Evolutionary conservation across 2,329 filamentous ascomycete species (phyloP).

Genomic region (Mariannaea elegans): DNA sequence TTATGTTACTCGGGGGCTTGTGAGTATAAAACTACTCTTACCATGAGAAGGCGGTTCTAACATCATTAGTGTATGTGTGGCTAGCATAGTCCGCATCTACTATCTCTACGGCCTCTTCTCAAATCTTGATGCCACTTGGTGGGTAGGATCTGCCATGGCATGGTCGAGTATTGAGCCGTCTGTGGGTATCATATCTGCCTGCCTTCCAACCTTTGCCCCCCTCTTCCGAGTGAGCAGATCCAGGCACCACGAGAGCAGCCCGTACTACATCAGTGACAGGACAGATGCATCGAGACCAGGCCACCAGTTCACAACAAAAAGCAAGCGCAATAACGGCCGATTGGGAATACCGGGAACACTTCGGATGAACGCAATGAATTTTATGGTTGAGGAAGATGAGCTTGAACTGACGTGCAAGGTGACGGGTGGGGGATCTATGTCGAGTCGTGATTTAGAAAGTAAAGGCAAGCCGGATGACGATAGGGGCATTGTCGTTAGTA

Average conservation of each 20-base stretch:
- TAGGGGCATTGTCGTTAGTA: neutral
- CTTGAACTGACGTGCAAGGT: neutral
- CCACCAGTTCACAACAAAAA: neutral
- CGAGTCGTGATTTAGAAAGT: neutral
- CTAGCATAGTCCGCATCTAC: slow-evolving; percentile 24
- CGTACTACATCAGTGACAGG: slow-evolving; percentile 1
- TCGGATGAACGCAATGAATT: neutral
- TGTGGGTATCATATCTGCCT: slow-evolving; percentile 25
- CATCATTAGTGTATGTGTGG: slow-evolving; percentile 17
- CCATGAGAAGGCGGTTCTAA: neutral
- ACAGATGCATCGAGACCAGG: neutral
- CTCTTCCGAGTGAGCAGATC: slow-evolving; percentile 16
- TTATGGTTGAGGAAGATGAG: neutral
- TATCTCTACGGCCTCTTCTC: slow-evolving; percentile 20
- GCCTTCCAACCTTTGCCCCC: slow-evolving; percentile 26
- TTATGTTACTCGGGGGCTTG: slow-evolving; percentile 26
- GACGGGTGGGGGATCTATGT: neutral
- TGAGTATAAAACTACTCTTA: neutral
- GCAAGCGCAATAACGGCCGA: neutral
- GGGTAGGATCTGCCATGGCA: slow-evolving; percentile 12
- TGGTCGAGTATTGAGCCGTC: slow-evolving; percentile 29
- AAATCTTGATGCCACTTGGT: slow-evolving; percentile 18
- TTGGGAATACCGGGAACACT: slow-evolving; percentile 1
- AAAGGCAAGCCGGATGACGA: neutral
- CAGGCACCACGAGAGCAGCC: neutral